Base-by-base conservation (phyloP, 208 protist species). In the Endotrypanum monterogeii region DNA sequence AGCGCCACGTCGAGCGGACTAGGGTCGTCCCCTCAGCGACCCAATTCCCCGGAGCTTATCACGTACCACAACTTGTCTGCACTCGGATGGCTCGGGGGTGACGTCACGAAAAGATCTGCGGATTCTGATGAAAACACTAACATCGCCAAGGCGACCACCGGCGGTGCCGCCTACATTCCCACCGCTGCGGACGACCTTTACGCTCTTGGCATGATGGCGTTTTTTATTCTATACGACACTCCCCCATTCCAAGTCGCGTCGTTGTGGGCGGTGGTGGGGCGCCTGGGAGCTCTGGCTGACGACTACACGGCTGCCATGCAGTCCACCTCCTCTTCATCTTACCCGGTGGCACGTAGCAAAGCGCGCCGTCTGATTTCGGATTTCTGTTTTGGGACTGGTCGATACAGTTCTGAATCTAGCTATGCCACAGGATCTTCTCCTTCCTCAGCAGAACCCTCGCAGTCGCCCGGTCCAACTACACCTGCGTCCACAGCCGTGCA, bases 151-250 rank as follows among this genome's bases (percentile, higher is more conserved):
- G 23, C 11, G 32, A 18, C 35, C 37, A 48, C 12, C 8, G 5
- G 18, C 54, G 61, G 37, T 35, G 12, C 3, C 46, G 48, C 46
- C 35, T 76, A 81, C 68, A 41, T 28, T 12, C 67, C 84, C 37
- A 74, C 71, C 7, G 37, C 65, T 3, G 63, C 70, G 0, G 92
- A 96, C 66, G 92, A 96, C 77, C 56, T 96, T n/a, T 92, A 94
- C 67, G 89, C 92, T n/a, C 67, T 94, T 18, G 92, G 86, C 50
- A 82, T 87, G 71, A 68, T 94, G 0, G 78, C 82, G 28, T 69
- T 94, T 14, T 61, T 81, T 1, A 80, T 90, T 35, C 69, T 89
- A 30, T 9, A 82, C 12, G 92, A 89, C n/a, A 79, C 89, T 1
- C 92, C 92, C 18, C 75, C 85, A 48, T 88, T 93, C 55, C 83